Conservation (phyloP, 2,329 filamentous ascomycete genomes). For the Cadophora malorum region DNA sequence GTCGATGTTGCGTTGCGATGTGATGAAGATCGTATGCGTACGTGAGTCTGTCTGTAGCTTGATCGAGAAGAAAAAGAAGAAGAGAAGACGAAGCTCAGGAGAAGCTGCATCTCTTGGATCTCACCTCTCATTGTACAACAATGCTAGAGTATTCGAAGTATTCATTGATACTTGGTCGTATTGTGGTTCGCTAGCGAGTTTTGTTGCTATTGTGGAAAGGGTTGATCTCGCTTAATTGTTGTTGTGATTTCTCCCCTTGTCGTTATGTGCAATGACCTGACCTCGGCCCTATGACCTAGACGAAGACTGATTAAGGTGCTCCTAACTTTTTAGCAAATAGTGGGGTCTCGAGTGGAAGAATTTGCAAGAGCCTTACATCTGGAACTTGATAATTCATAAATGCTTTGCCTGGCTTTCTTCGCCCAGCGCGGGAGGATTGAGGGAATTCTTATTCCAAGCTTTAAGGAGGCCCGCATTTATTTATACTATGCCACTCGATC, state of each 20-base stretch:
- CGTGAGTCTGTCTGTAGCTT: slow-evolving; percentile 11
- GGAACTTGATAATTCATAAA: too few relatives aligned
- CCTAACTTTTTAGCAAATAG: too few relatives aligned
- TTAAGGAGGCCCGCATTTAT: too few relatives aligned
- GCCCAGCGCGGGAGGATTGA: too few relatives aligned
- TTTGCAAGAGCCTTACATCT: too few relatives aligned
- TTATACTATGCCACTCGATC: too few relatives aligned
- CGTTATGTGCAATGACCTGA: background rate
- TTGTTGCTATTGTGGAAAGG: slow-evolving; percentile 15
- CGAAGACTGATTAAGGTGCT: too few relatives aligned
- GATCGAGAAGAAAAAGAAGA: background rate
- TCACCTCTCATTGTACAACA: background rate
- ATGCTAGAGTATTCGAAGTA: background rate
- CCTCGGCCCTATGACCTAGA: background rate
- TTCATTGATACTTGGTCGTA: background rate
- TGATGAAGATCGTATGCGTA: background rate
- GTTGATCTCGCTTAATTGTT: slow-evolving; percentile 12
- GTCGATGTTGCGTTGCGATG: background rate
- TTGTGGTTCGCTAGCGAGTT: background rate
- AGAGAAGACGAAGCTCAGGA: background rate
- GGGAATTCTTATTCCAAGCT: too few relatives aligned
- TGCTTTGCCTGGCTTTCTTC: too few relatives aligned
- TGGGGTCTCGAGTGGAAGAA: too few relatives aligned
- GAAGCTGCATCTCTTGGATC: background rate
- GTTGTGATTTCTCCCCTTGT: background rate